phyloP scores from a whole-genome alignment of 129 eudicot species.

The Scalesia atractyloides region DNA sequence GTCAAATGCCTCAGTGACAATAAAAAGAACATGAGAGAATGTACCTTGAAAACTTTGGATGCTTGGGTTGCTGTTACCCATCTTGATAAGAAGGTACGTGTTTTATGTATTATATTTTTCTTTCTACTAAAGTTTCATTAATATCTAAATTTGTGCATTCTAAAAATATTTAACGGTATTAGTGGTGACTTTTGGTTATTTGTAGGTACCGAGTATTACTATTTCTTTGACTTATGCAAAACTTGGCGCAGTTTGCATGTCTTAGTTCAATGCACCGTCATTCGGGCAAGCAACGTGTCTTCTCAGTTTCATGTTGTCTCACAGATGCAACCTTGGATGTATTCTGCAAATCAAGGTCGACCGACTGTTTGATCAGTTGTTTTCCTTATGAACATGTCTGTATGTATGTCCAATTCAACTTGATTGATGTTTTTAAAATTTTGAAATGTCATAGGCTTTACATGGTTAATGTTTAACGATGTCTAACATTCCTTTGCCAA shows the following conservation, averaged over 20 bases:
- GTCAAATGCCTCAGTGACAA: slow-evolving; percentile 96
- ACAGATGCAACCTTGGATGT: too few species aligned
- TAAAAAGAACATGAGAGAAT: slow-evolving; percentile 95
- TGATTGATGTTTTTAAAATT: too few species aligned
- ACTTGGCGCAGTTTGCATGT: slow-evolving; percentile 62
- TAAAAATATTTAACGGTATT: background rate
- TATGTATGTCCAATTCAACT: too few species aligned
- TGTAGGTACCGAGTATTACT: slow-evolving; percentile 73
- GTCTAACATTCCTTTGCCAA: too few species aligned
- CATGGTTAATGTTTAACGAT: too few species aligned
- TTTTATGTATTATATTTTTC: background rate
- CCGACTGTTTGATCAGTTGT: too few species aligned
- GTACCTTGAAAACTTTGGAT: slow-evolving; percentile 80
- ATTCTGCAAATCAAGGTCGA: too few species aligned
- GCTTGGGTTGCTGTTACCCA: slow-evolving; percentile 96
- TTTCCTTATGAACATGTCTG: too few species aligned
- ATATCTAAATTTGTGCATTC: background rate
- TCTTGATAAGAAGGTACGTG: slow-evolving; percentile 81
- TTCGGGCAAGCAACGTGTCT: too few species aligned
- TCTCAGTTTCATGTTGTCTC: too few species aligned
- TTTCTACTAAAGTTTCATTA: background rate
- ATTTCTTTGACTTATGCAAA: slow-evolving; percentile 74
- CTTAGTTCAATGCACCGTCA: too few species aligned
- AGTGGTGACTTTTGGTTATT: background rate
- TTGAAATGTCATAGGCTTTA: too few species aligned